Base-by-base conservation (phyloP, 176 grass and related monocot species). In the Aegilops bicornis region DNA sequence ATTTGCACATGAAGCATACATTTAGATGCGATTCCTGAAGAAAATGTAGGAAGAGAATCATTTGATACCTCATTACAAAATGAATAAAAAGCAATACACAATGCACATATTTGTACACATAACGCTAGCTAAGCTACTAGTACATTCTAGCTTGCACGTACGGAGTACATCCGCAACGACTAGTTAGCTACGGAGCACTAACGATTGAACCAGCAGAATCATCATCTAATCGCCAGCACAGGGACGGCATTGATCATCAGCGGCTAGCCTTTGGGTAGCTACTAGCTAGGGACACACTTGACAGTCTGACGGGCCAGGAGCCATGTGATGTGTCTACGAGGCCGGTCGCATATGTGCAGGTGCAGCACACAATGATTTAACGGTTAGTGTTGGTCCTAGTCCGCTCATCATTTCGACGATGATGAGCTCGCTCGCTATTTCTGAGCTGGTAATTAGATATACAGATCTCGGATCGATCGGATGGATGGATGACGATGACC, bases 321-420 rank as follows among this genome's bases (percentile, higher is more conserved):
- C 82, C 87, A 64, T 31, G 87, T 69, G 79, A 69, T 6, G 43
- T 31, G 67, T 13, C 17, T 20, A 1, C 0, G 17, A 3, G n/a
- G n/a, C n/a, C n/a, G n/a, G n/a, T n/a, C n/a, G 14, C 54, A 58
- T 58, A 22, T 20, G 54, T 22, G 54, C 19, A 58, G 54, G 54
- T 56, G 52, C 22, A 58, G 19, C 54, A 9, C 52, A 31, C 74
- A 84, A 89, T 80, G 82, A 84, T 89, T 80, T 56, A n/a, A 80
- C 76, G 65, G 80, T 78, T 75, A 56, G 77, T 60, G 25, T 7
- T 56, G 52, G 52, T 58, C 54, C 7, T 58, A 7, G 17, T 22
- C 19, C 6, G 1, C 54, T 58, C 17, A 20, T 58, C 54, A 58
- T 58, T 8, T 58, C 16, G 19, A 58, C 19, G 19, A 58, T 58